A percentile compares a stretch with the other conserved stretches of the same genome.
Evolutionary conservation across 371 early-diverging fungal genomes (phyloP).

Genomic region (Circinella minor): DNA sequence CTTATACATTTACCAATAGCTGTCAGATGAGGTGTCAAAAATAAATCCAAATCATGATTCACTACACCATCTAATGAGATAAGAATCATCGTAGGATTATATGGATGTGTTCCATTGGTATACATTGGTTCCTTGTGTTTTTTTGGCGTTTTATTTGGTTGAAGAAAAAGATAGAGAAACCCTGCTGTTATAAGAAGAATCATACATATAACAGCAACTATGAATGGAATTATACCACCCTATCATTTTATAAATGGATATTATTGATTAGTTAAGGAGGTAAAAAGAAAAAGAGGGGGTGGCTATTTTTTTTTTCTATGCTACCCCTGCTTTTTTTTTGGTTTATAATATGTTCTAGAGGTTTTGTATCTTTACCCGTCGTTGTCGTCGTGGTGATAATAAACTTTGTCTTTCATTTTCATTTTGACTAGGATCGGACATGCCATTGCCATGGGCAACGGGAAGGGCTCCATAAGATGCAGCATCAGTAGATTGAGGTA

Average conservation of each 20-base stretch:
- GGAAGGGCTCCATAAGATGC: constrained; percentile 1
- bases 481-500: background rate
- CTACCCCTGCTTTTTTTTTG: too few species aligned
- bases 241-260: background rate
- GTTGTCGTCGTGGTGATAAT: background rate
- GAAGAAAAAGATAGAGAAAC: background rate
- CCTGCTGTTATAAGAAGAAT: background rate
- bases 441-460: background rate
- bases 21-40: constrained; percentile 72
- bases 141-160: background rate
- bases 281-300: too few species aligned
- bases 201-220: background rate
- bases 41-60: constrained; percentile 79
- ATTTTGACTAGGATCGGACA: background rate
- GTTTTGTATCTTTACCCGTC: background rate
- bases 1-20: constrained; percentile 53
- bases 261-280: too few species aligned
- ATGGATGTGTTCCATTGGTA: constrained; percentile 75
- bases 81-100: constrained; percentile 78
- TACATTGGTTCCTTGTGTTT: background rate
- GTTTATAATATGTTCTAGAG: too few species aligned
- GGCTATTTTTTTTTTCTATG: too few species aligned
- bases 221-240: background rate
- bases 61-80: constrained; percentile 93
- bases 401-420: background rate